Percentiles rank a stretch among this genome's conserved stretches.
phyloP scores from a whole-genome alignment of 2,329 filamentous ascomycete genomes.

The Periconia sp. region DNA sequence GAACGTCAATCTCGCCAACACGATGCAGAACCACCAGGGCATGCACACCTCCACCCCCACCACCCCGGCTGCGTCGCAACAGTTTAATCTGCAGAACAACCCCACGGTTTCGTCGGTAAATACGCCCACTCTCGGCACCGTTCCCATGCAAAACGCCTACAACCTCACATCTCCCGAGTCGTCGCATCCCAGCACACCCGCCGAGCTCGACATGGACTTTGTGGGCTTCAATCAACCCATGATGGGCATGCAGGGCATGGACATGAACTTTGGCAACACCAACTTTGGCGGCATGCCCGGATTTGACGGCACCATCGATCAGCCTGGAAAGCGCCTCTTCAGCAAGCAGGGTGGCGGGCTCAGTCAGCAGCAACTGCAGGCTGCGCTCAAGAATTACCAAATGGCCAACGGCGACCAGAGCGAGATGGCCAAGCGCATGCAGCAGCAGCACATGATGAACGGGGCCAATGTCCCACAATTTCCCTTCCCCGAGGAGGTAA shows the following conservation, averaged over 20 bases:
- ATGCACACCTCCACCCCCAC: constrained; percentile 79
- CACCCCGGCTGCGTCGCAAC: constrained; percentile 70
- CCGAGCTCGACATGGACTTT: constrained; percentile 75
- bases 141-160: constrained; percentile 66
- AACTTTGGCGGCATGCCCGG: constrained; percentile 45
- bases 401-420: constrained; percentile 66
- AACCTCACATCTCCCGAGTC: constrained; percentile 64
- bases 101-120: constrained; percentile 97
- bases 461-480: constrained; percentile 45
- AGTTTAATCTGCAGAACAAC: constrained; percentile 82
- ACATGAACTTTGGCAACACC: constrained; percentile 38
- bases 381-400: constrained; percentile 74
- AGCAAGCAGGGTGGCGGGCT: constrained; percentile 76
- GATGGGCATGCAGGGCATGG: constrained; percentile 38
- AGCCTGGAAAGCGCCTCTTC: constrained; percentile 91
- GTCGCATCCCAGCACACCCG: constrained; percentile 69
- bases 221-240: constrained; percentile 48
- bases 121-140: constrained; percentile 84
- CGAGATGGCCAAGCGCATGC: constrained; percentile 68
- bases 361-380: constrained; percentile 68
- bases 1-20: constrained; percentile 77
- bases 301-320: constrained; percentile 67
- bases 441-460: constrained; percentile 65
- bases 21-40: constrained; percentile 69
- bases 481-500: constrained; percentile 76